Evolutionary conservation across 2,329 filamentous ascomycete species (phyloP), one percentile per base, ranked within the genome.

Genomic region (Cytospora schulzeri): DNA sequence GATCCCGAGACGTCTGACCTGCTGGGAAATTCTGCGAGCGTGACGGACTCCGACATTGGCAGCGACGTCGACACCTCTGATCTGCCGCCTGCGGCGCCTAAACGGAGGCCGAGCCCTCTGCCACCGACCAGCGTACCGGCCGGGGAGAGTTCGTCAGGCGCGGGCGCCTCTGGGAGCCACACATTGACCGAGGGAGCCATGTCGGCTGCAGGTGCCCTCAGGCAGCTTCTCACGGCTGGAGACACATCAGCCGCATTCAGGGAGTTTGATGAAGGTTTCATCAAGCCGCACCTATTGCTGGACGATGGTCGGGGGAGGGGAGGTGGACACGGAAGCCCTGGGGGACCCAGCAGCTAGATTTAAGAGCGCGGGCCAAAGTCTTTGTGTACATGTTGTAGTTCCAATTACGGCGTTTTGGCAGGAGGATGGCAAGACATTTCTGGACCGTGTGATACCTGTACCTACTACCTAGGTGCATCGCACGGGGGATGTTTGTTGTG

Each of bases 241-340:
- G 95, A 99, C 75, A 93, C 96, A 53, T 91, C 91, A 12, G 92
- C 91, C 54, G 87, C 96, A 78, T 96, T 99, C 76, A 89, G 88
- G 70, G 93, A 97, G 77, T 80, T 99, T 66, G 95, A 99, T 75
- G 95, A 99, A 76, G 92, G 93, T 66, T 97, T 93, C 75, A 93
- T 98, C 77, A 98, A 98, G 81, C 94, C 94, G 22, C 91, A 89
- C 73, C 78, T 98, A 62, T 77, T 98, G 69, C 83, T 98, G 24
- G 93, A 97, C 77, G 90, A 89, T 54, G 82, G 82, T 28, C 72
- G 73, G 48, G 70, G 70, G 45, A 59, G 69, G 28, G 69, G 72
- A 14, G 68, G 69, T 57, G 70, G 70, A n/a, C 69, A 75, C 54
- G 72, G 68, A 12, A 72, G 73, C 50, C 68, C 48, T 65, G 70